Evolutionary conservation across 495 filamentous ascomycete genomes (phyloP), one percentile per base, ranked within the genome.

Genomic region (Xylaria grammica): DNA sequence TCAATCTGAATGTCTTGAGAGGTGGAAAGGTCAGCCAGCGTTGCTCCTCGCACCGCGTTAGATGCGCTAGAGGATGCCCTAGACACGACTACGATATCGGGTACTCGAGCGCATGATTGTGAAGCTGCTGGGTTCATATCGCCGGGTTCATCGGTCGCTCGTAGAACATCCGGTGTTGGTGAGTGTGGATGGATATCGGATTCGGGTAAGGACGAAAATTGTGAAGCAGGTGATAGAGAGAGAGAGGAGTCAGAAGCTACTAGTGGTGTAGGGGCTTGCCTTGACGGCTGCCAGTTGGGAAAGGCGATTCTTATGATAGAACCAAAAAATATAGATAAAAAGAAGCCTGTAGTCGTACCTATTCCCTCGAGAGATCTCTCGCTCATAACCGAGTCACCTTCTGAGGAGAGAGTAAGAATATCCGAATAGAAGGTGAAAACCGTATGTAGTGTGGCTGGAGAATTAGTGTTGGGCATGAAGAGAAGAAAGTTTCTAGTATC

Each of bases 401-500:
- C 95, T 60, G 91, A 80, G 75, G 93, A 97, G 72, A 99, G 82
- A 76, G 90, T 94, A 72, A 96, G 88, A 67, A 95, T 91, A 24
- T 92, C 90, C 38, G 90, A 89, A 77, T 96, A 99, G 78, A 97
- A 98, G 58, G 92, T 92, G 62, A 97, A 82, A 42, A 97, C 91
- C 54, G 92, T 89, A 72, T 86, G 87, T n/a, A 99, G 81, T 65
- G 89, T 86, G 40, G 91, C 86, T 26, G 83, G 84, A 48, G 79
- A 65, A 65, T 82, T 69, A 49, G 85, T 81, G 34, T 90, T 86
- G 34, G 95, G 93, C 65, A 98, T 89, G 78, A 99, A 99, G 52
- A 99, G 88, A 8, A 99, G 85, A 76, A 98, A 98, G 76, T 98
- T 90, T 66, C 95, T 97, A 57, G 32, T 40, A 30, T 7, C 9